Evolutionary conservation across 2,329 filamentous ascomycete species (phyloP), one percentile per base, ranked within the genome.

Genomic region (Xylaria hypoxylon): DNA sequence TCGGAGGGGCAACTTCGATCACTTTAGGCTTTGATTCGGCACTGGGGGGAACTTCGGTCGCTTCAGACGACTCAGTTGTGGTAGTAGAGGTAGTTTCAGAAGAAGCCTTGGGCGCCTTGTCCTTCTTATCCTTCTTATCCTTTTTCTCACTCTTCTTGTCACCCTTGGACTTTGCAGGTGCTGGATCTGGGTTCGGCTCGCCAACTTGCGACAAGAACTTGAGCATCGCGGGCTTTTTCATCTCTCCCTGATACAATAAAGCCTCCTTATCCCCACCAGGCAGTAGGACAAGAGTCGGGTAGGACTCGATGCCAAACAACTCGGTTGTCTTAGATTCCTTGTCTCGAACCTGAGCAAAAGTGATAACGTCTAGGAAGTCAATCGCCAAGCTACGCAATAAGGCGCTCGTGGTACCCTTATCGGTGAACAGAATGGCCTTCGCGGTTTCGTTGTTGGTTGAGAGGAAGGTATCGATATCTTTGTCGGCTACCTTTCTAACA

Each of bases 401-500:
- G 11, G 94, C 88, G 77, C 92, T 95, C 0, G 92, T 95, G 5
- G 91, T 90, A 24, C 94, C 93, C 83, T 98, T 99, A 63, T 97
- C 92, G 2, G 92, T 96, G 80, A 99, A 98, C 2, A 99, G 83
- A 38, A 99, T 89, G 0, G 92, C 94, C 83, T 97, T 97, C 56
- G 94, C 87, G 13, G 85, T 87, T 22, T 91, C 87, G 66, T 89
- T 90, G 50, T 87, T 85, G 64, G 87, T 85, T 10, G 82, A 81
- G 56, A 97, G 79, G 86, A 95, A 99, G 13, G 82, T 82, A 64
- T 93, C 90, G 42, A 97, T 75, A 51, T 92, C 90, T 79, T 92
- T 92, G 79, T 97, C 93, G 17, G 90, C 89, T 53, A 97, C 82
- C 68, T 88, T 87, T 77, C 91, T 91, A 48, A 99, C 95, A 75